These are phyloP conservation scores for Beta corolliflora DNA, from an alignment of 179 eudicot genomes.

Conservation along the genomic window DNA sequence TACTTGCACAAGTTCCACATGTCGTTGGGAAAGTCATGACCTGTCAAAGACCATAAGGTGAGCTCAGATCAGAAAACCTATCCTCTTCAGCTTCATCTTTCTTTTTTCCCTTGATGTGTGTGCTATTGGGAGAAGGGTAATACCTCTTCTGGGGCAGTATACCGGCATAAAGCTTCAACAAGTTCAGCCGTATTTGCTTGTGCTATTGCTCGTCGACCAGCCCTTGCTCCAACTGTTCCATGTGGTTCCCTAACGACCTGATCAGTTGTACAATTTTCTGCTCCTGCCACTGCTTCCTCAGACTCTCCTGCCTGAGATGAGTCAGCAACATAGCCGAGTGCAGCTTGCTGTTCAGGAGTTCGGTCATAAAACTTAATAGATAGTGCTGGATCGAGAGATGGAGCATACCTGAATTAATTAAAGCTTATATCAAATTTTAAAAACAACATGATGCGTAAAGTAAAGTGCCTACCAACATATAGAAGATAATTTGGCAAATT, in stretches of 20 bases:
- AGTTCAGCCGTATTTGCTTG: conserved; percentile 71
- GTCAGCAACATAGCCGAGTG: conserved; percentile 66
- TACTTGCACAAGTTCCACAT: conserved; percentile 81
- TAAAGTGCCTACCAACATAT: not conserved
- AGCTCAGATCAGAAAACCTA: conserved; percentile 12
- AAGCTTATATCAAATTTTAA: not conserved
- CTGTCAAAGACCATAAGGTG: conserved; percentile 39
- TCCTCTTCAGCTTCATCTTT: not conserved
- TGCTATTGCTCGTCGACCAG: conserved; percentile 86
- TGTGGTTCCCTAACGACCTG: conserved; percentile 56
- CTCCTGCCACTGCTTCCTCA: conserved; percentile 42
- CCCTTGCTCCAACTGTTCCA: conserved; percentile 88
- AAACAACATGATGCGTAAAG: not conserved
- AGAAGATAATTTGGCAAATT: not conserved
- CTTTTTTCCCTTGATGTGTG: not conserved
- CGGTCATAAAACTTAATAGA: conserved; percentile 75
- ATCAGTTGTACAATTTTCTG: conserved; percentile 27
- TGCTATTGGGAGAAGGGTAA: not conserved
- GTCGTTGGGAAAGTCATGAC: conserved; percentile 97
- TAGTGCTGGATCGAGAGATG: conserved; percentile 74
- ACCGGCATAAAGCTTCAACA: conserved; percentile 80
- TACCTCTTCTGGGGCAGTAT: conserved; percentile 97
- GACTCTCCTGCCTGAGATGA: conserved; percentile 47
- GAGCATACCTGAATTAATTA: conserved; percentile 68
- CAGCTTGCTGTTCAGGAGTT: conserved; percentile 83